Percentiles rank a stretch among this genome's conserved stretches.
Evolutionary conservation across 768 basidiomycete genomes (phyloP).

Genomic region (Neoboletus magnificus): DNA sequence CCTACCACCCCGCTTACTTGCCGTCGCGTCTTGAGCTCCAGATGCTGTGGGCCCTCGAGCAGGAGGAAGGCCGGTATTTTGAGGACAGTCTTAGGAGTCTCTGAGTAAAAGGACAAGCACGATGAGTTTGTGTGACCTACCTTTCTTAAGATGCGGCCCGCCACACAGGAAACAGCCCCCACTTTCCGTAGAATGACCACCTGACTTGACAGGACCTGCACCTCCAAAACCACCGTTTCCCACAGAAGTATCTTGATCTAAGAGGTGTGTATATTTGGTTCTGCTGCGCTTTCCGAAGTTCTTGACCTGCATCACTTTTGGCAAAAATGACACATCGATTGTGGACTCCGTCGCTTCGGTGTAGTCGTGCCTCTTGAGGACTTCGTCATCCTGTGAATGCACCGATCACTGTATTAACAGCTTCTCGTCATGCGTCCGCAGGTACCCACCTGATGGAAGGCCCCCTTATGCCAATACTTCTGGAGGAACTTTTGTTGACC

Average conservation of each 20-base stretch:
- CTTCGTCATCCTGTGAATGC: slow-evolving; percentile 72
- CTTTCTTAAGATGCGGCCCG: slow-evolving; percentile 90
- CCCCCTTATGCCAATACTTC: slow-evolving; percentile 99
- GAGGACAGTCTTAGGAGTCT: slow-evolving; percentile 45
- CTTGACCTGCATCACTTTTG: slow-evolving; percentile 95
- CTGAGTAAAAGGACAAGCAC: slow-evolving; percentile 4
- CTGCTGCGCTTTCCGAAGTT: slow-evolving; percentile 91
- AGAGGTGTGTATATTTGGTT: slow-evolving; percentile 93
- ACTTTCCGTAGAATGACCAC: slow-evolving; percentile 51
- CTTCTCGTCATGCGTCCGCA: background rate
- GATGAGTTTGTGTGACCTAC: slow-evolving; percentile 34
- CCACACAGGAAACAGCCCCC: slow-evolving; percentile 92
- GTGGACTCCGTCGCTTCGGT: slow-evolving; percentile 89
- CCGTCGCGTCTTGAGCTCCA: slow-evolving; percentile 34
- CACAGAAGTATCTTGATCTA: slow-evolving; percentile 89
- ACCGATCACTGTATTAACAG: slow-evolving; percentile 12
- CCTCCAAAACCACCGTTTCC: slow-evolving; percentile 65
- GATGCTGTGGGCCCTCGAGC: slow-evolving; percentile 23
- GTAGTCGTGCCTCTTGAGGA: slow-evolving; percentile 79
- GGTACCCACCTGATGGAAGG: slow-evolving; percentile 84
- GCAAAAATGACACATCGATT: slow-evolving; percentile 82
- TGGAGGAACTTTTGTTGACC: slow-evolving; percentile 91
- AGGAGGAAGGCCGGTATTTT: slow-evolving; percentile 42
- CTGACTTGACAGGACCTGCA: slow-evolving; percentile 47
- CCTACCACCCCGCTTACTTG: slow-evolving; percentile 33